Evolutionary conservation across 2,329 filamentous ascomycete species (phyloP), one percentile per base, ranked within the genome.

Genomic region (Colletotrichum gigasporum): DNA sequence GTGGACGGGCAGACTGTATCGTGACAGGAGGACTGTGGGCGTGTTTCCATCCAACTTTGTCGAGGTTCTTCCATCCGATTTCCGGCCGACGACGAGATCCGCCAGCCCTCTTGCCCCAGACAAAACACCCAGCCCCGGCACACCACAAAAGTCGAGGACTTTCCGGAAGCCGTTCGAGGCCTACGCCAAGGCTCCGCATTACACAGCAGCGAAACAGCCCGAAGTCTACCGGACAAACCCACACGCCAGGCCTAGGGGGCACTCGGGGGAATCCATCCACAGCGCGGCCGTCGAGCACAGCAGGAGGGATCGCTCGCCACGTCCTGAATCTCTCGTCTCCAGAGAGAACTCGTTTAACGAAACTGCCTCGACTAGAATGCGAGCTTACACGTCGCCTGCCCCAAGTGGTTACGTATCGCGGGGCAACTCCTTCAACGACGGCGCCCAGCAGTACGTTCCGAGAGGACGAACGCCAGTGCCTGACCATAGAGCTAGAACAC

Each of bases 11-110:
- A 89, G 95, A 68, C 80, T 99, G 74, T 92, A 90, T 74, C 89
- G 96, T 71, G 96, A 99, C 79, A 91, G 92, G 76, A 89, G 94
- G 73, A 94, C 95, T 72, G 90, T 97, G 72, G 96, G 96, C 56
- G 84, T 96, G 18, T 99, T 99, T 73, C 96, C 96, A 1, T 97
- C 94, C 72, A 99, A 99, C 80, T 99, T 99, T 74, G 96, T 99
- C 74, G 88, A 96, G 75, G 86, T 99, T 5, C 85, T 99, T 30
- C 91, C 92, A 58, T 89, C 96, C 64, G 87, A 89, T 75, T 98
- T 96, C 75, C 90, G 92, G 61, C 96, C 96, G 65, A 88, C 89
- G 71, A 83, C 82, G 42, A 82, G 89, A 73, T 84, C 86, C 28
- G 82, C 82, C 55, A 90, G 87, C 70, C 86, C 87, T 1, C 78